Conservation (phyloP, 2,329 filamentous ascomycete genomes). For the Dendryphion nanum region DNA sequence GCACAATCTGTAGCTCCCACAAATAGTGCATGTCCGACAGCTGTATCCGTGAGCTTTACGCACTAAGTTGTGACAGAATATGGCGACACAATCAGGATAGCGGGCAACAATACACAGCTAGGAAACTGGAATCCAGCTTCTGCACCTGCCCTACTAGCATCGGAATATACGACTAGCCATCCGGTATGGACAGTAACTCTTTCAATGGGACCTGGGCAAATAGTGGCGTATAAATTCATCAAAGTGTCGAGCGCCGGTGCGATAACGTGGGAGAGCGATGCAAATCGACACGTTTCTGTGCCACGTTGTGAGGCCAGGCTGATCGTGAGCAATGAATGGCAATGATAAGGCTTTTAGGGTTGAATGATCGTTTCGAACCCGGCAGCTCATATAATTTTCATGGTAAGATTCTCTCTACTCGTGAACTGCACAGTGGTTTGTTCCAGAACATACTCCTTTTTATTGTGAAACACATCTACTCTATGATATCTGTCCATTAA, state of each 20-base stretch:
- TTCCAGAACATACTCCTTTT: too few relatives aligned
- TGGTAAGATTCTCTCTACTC: too few relatives aligned
- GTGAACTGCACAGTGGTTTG: too few relatives aligned
- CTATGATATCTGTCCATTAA: too few relatives aligned
- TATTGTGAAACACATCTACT: too few relatives aligned
- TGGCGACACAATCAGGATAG: slow-evolving; percentile 50
- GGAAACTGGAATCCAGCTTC: slow-evolving; percentile 44
- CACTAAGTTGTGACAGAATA: slow-evolving; percentile 48
- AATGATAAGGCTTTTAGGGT: slow-evolving; percentile 3
- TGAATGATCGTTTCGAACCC: too few relatives aligned
- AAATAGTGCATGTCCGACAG: slow-evolving; percentile 18
- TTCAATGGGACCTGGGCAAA: slow-evolving; percentile 40
- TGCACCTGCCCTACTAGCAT: slow-evolving; percentile 42
- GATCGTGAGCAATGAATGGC: slow-evolving; percentile 23
- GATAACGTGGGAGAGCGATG: slow-evolving; percentile 46
- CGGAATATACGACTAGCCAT: slow-evolving; percentile 43
- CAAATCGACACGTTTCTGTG: slow-evolving; percentile 44
- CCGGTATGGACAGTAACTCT: slow-evolving; percentile 50
- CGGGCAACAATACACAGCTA: slow-evolving; percentile 45
- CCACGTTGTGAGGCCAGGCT: slow-evolving; percentile 25
- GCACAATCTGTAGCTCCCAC: too few relatives aligned
- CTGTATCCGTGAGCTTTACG: slow-evolving; percentile 44
- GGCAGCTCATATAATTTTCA: too few relatives aligned
- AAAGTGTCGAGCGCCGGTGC: slow-evolving; percentile 45
- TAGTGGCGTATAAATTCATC: slow-evolving; percentile 48